Evolutionary conservation across 108 stramenopile species (phyloP).

Genomic region (Conticribra weissflogii): DNA sequence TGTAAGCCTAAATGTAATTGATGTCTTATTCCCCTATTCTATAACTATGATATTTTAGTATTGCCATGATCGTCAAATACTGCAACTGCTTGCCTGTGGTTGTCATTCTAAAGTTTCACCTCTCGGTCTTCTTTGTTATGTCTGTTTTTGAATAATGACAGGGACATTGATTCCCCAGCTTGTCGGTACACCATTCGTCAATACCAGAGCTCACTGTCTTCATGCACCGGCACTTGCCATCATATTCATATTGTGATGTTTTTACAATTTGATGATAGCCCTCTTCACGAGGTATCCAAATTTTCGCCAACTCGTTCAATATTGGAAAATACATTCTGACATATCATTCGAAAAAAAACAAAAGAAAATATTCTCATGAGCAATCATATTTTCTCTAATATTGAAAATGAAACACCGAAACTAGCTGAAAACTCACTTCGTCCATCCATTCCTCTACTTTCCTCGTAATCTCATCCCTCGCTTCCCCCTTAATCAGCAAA

Average conservation of each 20-base stretch:
- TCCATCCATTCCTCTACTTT: slow-evolving; percentile 87
- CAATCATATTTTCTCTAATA: not conserved
- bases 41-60: no score
- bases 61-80: no score
- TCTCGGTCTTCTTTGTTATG: no score
- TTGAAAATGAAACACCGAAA: not conserved
- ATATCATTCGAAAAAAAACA: not conserved
- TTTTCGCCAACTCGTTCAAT: slow-evolving; percentile 51
- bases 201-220: no score
- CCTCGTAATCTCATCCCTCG: slow-evolving; percentile 68
- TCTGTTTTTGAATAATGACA: no score
- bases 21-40: no score
- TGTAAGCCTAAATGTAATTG: no score
- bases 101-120: no score
- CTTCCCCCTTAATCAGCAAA: slow-evolving; percentile 68
- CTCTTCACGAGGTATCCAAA: slow-evolving; percentile 44
- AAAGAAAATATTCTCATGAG: not conserved
- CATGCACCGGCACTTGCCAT: no score
- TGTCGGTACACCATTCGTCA: no score
- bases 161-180: no score
- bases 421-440: slow-evolving; percentile 30
- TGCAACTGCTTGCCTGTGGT: no score
- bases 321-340: slow-evolving; percentile 47
- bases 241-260: not conserved
- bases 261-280: not conserved